Conservation (phyloP, 2,329 filamentous ascomycete genomes). For the Monosporascus sp. region DNA sequence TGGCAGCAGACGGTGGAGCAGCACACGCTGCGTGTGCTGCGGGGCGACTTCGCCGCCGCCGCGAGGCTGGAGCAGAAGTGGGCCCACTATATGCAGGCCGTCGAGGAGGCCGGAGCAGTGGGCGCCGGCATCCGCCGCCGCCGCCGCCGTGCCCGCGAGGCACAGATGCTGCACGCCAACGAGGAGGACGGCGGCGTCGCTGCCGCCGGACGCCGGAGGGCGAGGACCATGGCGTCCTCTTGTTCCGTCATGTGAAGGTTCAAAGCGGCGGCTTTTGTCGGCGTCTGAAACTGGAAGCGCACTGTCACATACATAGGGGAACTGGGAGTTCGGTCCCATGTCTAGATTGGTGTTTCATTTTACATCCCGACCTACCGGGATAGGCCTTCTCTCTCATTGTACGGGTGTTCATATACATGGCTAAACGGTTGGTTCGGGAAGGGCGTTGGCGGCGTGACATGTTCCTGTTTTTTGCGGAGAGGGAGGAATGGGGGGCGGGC, state of each 20-base stretch:
- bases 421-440: too few species aligned
- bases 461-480: too few species aligned
- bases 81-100: slow-evolving; percentile 90
- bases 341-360: not conserved
- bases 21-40: slow-evolving; percentile 79
- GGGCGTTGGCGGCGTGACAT: too few species aligned
- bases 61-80: slow-evolving; percentile 81
- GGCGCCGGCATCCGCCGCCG: slow-evolving; percentile 65
- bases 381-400: too few species aligned
- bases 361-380: too few species aligned
- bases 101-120: slow-evolving; percentile 70
- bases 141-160: slow-evolving; percentile 73
- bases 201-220: slow-evolving; percentile 51
- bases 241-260: slow-evolving; percentile 57
- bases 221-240: slow-evolving; percentile 53
- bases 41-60: slow-evolving; percentile 70
- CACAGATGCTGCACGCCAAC: slow-evolving; percentile 71
- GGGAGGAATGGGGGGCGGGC: too few species aligned
- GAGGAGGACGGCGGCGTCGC: slow-evolving; percentile 66
- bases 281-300: not conserved
- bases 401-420: too few species aligned
- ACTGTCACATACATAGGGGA: not conserved
- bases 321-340: not conserved
- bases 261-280: not conserved
- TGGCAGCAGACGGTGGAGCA: slow-evolving; percentile 95